These are phyloP conservation scores for Termitomyces sp. DNA, from an alignment of 768 basidiomycete genomes.

Conservation along the genomic window DNA sequence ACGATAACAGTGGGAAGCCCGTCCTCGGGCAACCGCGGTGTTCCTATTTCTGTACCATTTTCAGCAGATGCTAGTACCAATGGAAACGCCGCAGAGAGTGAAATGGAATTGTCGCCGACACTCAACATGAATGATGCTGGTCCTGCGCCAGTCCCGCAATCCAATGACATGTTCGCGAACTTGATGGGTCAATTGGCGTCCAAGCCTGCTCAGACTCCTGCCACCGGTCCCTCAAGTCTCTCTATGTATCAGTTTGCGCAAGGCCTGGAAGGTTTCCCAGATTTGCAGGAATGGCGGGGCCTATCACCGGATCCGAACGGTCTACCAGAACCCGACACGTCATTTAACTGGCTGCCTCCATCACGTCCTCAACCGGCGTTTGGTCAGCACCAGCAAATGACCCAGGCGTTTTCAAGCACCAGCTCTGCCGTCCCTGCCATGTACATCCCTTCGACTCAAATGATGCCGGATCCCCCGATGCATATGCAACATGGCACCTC, in stretches of 20 bases:
- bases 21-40: neutral
- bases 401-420: neutral
- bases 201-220: constrained; percentile 11
- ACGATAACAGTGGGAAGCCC: constrained; percentile 21
- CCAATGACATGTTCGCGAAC: neutral
- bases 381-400: neutral
- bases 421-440: neutral
- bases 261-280: neutral
- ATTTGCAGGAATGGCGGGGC: constrained; percentile 3
- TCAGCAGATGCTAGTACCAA: neutral
- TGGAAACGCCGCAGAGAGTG: neutral
- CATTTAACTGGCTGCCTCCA: constrained; percentile 17
- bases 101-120: neutral
- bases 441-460: neutral
- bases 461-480: neutral
- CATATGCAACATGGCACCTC: neutral
- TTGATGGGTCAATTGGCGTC: constrained; percentile 4
- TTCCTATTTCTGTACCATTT: neutral
- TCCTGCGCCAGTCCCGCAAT: neutral
- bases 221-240: neutral
- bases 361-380: neutral
- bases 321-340: constrained; percentile 14
- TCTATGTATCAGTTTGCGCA: neutral
- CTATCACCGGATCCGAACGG: constrained; percentile 6
- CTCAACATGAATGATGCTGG: neutral